Percentiles rank a stretch among this genome's conserved stretches.
Evolutionary conservation across 192 early-diverging fungal species (phyloP).

Genomic region (Entomortierella chlamydospora): DNA sequence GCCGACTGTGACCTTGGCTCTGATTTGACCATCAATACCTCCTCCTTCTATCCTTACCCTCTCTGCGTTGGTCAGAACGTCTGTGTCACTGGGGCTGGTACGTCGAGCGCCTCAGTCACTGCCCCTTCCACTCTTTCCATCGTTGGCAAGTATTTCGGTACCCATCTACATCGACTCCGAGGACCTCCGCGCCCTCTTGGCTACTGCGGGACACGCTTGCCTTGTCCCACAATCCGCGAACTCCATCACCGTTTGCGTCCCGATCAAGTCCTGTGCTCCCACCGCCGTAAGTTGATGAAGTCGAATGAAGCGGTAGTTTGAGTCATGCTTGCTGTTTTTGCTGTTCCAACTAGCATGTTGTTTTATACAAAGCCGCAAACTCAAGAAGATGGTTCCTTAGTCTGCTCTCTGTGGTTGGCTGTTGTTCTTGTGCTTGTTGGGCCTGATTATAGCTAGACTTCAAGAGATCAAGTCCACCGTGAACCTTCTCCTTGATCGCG

Average conservation of each 20-base stretch:
- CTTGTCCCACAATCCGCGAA: conserved; percentile 27
- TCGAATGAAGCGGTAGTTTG: no score
- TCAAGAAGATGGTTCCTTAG: no score
- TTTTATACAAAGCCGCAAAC: no score
- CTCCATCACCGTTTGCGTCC: conserved; percentile 22
- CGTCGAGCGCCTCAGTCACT: conserved; percentile 39
- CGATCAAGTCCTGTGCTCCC: no score
- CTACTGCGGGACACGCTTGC: conserved; percentile 18
- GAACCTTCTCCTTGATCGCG: no score
- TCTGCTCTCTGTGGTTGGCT: no score
- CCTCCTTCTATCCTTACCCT: conserved; percentile 53
- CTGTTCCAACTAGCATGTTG: no score
- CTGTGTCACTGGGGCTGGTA: conserved; percentile 38
- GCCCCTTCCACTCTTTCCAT: conserved; percentile 20
- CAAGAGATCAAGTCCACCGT: no score
- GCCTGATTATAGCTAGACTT: no score
- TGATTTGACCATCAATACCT: conserved; percentile 59
- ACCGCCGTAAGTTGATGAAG: no score
- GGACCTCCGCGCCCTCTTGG: conserved; percentile 28
- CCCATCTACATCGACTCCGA: conserved; percentile 37
- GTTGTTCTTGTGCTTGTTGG: no score
- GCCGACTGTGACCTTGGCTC: conserved; percentile 55
- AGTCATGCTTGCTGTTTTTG: no score
- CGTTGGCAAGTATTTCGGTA: conserved; percentile 14
- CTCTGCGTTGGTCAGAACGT: conserved; percentile 45